A percentile compares a stretch with the other conserved stretches of the same genome.
Conservation (phyloP, 257 asterid genomes). For the Craterostigma plantagineum region DNA sequence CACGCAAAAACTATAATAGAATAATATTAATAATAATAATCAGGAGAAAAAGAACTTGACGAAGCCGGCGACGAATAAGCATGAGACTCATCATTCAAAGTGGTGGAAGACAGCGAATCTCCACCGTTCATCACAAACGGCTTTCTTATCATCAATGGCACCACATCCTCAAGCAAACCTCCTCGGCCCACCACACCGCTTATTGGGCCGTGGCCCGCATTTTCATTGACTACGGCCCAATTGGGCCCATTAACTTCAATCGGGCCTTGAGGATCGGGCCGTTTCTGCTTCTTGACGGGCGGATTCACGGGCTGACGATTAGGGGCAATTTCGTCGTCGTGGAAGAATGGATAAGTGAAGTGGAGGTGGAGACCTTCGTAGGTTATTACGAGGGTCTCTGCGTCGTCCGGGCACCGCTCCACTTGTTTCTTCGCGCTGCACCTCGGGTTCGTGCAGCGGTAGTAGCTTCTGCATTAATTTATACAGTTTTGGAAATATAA, state of each 20-base stretch:
- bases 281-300: conserved; percentile 41
- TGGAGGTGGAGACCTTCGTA: conserved; percentile 97
- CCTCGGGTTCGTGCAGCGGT: conserved; percentile 72
- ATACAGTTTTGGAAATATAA: not conserved
- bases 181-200: conserved; percentile 14
- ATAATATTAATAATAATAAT: too few species aligned
- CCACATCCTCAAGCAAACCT: conserved; percentile 88
- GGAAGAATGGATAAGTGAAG: conserved; percentile 49
- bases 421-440: conserved; percentile 86
- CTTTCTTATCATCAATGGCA: conserved; percentile 49
- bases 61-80: conserved; percentile 45
- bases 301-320: conserved; percentile 12
- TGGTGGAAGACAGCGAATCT: conserved; percentile 27
- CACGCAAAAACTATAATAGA: too few species aligned
- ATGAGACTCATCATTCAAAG: conserved; percentile 22
- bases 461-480: conserved; percentile 46
- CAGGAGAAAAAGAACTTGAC: conserved; percentile 29
- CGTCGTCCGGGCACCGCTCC: conserved; percentile 58
- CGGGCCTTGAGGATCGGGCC: conserved; percentile 11
- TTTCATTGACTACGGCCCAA: too few species aligned
- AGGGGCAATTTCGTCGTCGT: conserved; percentile 3
- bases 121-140: conserved; percentile 20
- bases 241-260: not conserved
- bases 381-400: conserved; percentile 47
- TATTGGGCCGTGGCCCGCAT: conserved; percentile 3